These are phyloP conservation scores for Rhizomucor miehei DNA, from an alignment of 371 early-diverging fungal genomes.

Conservation along the genomic window DNA sequence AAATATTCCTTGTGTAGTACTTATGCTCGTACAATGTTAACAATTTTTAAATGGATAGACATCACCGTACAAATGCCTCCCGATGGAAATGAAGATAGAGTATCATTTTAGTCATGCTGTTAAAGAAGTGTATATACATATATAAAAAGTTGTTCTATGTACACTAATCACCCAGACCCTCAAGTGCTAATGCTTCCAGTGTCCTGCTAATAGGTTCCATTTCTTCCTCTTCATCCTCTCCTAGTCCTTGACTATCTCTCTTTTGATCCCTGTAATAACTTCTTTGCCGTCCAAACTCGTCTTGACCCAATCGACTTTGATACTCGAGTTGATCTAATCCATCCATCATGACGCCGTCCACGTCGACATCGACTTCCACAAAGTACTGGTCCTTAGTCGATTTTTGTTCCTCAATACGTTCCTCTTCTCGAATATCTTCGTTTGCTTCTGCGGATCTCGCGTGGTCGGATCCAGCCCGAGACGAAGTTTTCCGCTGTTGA, in stretches of 20 bases:
- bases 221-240: constrained; percentile 27
- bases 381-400: constrained; percentile 32
- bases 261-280: constrained; percentile 20
- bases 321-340: constrained; percentile 44
- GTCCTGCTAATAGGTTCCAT: constrained; percentile 42
- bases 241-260: constrained; percentile 14
- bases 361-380: constrained; percentile 51
- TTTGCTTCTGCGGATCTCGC: constrained; percentile 2
- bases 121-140: no score
- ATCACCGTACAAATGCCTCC: no score
- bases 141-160: no score
- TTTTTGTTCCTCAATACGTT: not conserved
- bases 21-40: no score
- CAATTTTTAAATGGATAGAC: no score
- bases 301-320: constrained; percentile 21
- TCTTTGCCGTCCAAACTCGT: constrained; percentile 4
- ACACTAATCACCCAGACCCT: constrained; percentile 22
- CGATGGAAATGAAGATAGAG: no score
- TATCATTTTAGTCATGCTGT: no score
- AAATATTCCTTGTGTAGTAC: no score
- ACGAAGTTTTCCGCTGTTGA: constrained; percentile 5
- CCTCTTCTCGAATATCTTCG: constrained; percentile 4
- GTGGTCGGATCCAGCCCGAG: constrained; percentile 3
- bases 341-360: constrained; percentile 52
- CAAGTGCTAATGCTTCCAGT: constrained; percentile 44